Conservation (phyloP, 108 stramenopile species). For the Discostella stelligeroides region DNA sequence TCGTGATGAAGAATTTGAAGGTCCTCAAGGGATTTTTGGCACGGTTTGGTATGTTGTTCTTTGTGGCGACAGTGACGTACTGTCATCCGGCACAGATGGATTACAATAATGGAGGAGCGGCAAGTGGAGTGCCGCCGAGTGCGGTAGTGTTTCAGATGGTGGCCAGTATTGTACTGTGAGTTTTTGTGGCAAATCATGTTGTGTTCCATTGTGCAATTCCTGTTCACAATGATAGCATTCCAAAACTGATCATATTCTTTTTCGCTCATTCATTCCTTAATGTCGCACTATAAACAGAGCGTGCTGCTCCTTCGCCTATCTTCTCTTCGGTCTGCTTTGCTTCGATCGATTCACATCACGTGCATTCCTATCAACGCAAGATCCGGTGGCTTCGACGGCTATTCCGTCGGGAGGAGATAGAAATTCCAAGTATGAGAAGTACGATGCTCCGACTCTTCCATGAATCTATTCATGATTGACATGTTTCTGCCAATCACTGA, state of each 20-base stretch:
- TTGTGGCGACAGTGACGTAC: conserved; percentile 66
- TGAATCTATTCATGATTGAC: neutral
- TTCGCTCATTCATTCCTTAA: neutral
- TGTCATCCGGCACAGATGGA: conserved; percentile 52
- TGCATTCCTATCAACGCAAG: conserved; percentile 72
- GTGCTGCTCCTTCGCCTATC: conserved; percentile 66
- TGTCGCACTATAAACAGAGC: conserved; percentile 38
- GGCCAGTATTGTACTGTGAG: conserved; percentile 77
- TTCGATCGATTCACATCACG: conserved; percentile 78
- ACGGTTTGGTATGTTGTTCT: conserved; percentile 61
- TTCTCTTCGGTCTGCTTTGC: conserved; percentile 73
- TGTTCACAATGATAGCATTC: too few relatives aligned
- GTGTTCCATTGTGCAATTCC: too few relatives aligned
- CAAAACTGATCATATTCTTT: too few relatives aligned
- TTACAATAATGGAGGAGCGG: conserved; percentile 1
- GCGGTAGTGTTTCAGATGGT: conserved; percentile 79
- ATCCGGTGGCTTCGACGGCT: conserved; percentile 63
- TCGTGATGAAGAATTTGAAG: conserved; percentile 50
- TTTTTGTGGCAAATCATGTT: too few relatives aligned
- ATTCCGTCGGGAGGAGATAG: conserved; percentile 28
- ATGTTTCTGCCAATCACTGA: too few relatives aligned
- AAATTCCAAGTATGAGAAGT: conserved; percentile 14
- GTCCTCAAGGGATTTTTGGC: conserved; percentile 77
- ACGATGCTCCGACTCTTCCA: conserved; percentile 23
- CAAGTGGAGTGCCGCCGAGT: conserved; percentile 57